Percentiles rank a stretch among this genome's conserved stretches.
Conservation (phyloP, 768 basidiomycete genomes). For the Naganishia vishniacii region DNA sequence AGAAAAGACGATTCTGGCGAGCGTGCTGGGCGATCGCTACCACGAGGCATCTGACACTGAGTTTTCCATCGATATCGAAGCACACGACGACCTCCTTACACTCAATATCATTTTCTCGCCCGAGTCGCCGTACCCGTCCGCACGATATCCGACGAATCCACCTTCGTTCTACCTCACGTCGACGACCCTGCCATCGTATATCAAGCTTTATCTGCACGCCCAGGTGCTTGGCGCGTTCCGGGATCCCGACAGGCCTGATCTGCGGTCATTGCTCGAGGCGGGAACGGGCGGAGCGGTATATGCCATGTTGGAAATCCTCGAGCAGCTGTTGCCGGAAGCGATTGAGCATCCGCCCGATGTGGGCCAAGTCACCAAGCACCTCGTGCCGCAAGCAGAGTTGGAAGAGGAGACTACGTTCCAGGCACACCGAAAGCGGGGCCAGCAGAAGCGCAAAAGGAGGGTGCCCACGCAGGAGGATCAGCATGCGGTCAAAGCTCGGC, state of each 20-base stretch:
- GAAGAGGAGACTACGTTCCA: too few species aligned
- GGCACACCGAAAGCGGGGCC: constrained; percentile 8
- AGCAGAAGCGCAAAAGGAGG: background rate
- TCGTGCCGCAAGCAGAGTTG: constrained; percentile 50
- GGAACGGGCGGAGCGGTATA: constrained; percentile 69
- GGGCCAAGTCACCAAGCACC: constrained; percentile 60
- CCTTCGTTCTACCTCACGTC: constrained; percentile 74
- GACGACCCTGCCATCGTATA: constrained; percentile 64
- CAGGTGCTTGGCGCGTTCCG: constrained; percentile 59
- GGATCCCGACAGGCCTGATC: constrained; percentile 50
- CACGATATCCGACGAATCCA: constrained; percentile 50
- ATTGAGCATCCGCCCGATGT: constrained; percentile 66
- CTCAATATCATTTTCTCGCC: constrained; percentile 63
- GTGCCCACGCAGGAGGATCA: constrained; percentile 39
- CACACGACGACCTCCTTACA: constrained; percentile 48
- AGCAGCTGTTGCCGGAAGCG: constrained; percentile 63
- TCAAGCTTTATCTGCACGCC: constrained; percentile 74
- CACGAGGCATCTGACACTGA: constrained; percentile 33
- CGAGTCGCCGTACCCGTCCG: constrained; percentile 53
- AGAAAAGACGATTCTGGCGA: constrained; percentile 48
- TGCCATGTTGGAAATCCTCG: constrained; percentile 59
- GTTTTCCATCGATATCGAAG: constrained; percentile 38
- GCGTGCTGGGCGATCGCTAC: constrained; percentile 46
- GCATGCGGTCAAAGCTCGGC: constrained; percentile 50
- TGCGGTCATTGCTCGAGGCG: constrained; percentile 55